Percentiles rank a stretch among this genome's conserved stretches.
phyloP scores from a whole-genome alignment of 345 rosid species.

The Arabidopsis arenosa region DNA sequence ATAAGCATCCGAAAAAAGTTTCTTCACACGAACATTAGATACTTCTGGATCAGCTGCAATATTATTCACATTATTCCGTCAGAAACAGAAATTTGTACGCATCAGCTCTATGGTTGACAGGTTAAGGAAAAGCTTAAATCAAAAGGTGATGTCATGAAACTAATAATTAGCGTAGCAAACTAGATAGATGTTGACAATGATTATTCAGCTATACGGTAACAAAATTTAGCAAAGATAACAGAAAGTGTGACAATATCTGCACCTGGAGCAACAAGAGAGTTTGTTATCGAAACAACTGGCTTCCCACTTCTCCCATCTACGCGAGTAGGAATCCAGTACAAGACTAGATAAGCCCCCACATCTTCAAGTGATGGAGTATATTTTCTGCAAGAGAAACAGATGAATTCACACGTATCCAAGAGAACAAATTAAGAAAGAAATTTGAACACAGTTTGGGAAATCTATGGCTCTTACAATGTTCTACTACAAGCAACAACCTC shows the following conservation, averaged over 20 bases:
- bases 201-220: slow-evolving; percentile 1
- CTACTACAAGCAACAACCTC: slow-evolving; percentile 59
- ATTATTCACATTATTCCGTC: slow-evolving; percentile 40
- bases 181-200: slow-evolving; percentile 13
- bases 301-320: slow-evolving; percentile 86
- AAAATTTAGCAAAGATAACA: slow-evolving; percentile 4
- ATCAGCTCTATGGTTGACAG: slow-evolving; percentile 19
- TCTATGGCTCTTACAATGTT: slow-evolving; percentile 64
- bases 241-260: slow-evolving; percentile 14
- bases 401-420: slow-evolving; percentile 5
- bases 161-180: slow-evolving; percentile 19
- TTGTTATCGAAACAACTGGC: slow-evolving; percentile 73
- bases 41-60: slow-evolving; percentile 80
- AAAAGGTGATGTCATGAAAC: slow-evolving; percentile 30
- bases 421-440: slow-evolving; percentile 25
- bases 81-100: slow-evolving; percentile 19
- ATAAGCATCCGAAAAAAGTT: slow-evolving; percentile 65
- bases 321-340: slow-evolving; percentile 87
- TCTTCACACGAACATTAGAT: slow-evolving; percentile 66
- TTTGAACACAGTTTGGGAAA: slow-evolving; percentile 31
- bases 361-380: slow-evolving; percentile 91
- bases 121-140: slow-evolving; percentile 19
- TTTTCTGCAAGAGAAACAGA: slow-evolving; percentile 53
- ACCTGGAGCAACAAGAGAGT: slow-evolving; percentile 87
- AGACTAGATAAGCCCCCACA: slow-evolving; percentile 77